Percentiles rank a stretch among this genome's conserved stretches.
phyloP scores from a whole-genome alignment of 352 stramenopile species.

The Phytophthora lateralis region DNA sequence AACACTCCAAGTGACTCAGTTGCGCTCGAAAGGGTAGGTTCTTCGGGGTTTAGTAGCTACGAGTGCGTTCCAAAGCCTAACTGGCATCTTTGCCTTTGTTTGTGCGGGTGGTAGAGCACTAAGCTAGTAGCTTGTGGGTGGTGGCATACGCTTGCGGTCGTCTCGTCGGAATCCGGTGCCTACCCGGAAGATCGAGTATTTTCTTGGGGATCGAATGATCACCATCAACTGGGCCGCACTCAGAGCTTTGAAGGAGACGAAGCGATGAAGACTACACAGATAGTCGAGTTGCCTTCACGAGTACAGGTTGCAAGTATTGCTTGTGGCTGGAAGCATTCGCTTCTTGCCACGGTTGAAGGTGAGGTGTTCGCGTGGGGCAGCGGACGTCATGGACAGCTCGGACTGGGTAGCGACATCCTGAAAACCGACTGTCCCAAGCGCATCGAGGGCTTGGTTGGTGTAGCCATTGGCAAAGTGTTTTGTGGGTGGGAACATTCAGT shows the following conservation, averaged over 20 bases:
- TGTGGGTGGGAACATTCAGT: conserved; percentile 87
- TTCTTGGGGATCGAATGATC: conserved; percentile 66
- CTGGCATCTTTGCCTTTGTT: background rate
- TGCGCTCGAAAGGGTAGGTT: conserved; percentile 14
- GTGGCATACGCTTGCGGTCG: conserved; percentile 66
- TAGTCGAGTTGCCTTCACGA: conserved; percentile 22
- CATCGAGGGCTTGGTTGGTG: conserved; percentile 30
- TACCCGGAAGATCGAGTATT: conserved; percentile 29
- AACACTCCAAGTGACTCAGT: conserved; percentile 8
- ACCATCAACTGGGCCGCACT: conserved; percentile 52
- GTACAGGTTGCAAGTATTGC: conserved; percentile 61
- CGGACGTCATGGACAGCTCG: conserved; percentile 76
- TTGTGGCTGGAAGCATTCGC: conserved; percentile 86
- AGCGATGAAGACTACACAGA: background rate
- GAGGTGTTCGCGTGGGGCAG: conserved; percentile 71
- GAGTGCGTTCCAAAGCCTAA: background rate
- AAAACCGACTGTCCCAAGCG: conserved; percentile 32
- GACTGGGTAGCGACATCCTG: conserved; percentile 43
- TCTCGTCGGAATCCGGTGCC: conserved; percentile 16
- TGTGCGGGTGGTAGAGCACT: conserved; percentile 22
- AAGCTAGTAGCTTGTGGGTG: conserved; percentile 71
- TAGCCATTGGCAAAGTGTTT: conserved; percentile 40
- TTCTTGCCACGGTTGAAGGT: conserved; percentile 54
- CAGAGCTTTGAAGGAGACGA: background rate
- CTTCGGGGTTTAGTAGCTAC: background rate